Evolutionary conservation across 768 basidiomycete genomes (phyloP), one percentile per base, ranked within the genome.

Genomic region (Pulveroboletus frians): DNA sequence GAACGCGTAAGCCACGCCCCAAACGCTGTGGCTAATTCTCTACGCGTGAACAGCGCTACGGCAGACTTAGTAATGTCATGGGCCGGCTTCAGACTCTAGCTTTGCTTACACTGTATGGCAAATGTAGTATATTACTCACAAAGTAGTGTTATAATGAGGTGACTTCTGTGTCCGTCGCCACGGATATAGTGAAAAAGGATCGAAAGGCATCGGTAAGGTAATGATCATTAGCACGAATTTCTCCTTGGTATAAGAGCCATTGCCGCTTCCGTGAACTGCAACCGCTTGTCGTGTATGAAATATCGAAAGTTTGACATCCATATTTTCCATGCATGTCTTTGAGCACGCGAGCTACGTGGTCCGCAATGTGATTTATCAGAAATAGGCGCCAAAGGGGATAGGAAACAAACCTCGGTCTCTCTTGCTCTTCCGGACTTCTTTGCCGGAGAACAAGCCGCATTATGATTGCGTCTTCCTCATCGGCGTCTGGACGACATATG

Each of bases 21-120:
- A 57, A 27, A 3, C 8, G 59, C 67, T 39, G 47, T 72, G 11
- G 58, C 51, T 8, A 56, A 69, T 23, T 29, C 29, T 29, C 57
- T 83, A 43, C 53, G 64, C 40, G 51, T 44, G 9, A 59, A 81
- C 17, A 78, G 76, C 56, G 59, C 49, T 39, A 44, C 43, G 8
- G 69, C 77, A 43, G 83, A 84, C 58, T 80, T 80, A 0, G 42
- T 8, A 72, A 78, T 55, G 70, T 83, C 11, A 83, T 83, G 80
- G 74, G 72, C 6, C 1, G 80, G 81, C 4, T 83, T 71, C 61
- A 83, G 80, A 62, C 55, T 77, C 45, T 73, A 51, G 41, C 2
- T 23, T 29, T 20, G 18, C 39, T 15, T 23, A 32, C 20, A 34
- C 21, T 17, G 6, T 27, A 17, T 30, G 17, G 3, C 39, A 35